Base-by-base conservation (phyloP, 306 rosid genomes). In the Cucurbita ficifolia region DNA sequence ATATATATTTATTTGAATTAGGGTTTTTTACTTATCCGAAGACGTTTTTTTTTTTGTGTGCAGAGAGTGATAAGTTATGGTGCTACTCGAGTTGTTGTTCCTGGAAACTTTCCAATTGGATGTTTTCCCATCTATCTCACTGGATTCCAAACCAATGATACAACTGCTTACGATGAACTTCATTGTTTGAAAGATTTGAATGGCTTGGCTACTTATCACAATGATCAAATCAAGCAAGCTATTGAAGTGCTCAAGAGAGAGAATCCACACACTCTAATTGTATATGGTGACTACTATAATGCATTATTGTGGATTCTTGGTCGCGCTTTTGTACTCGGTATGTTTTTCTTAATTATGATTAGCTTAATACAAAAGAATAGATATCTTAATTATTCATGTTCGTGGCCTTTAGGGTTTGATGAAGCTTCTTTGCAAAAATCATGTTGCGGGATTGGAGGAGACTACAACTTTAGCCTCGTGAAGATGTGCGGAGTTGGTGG, bases 391-490 rank as follows among this genome's bases (percentile, higher is more conserved):
- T 1, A 29, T 29, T 29, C 4, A 2, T 2, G 33, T 29, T 29
- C 2, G 33, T 29, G 3, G 33, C 2, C 0, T 29, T 29, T 29
- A 29, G 76, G 80, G 6, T 70, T 50, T 16, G 80, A 77, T 38
- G 48, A 67, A 8, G 29, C 12, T 2, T 77, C 72, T 4, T 35
- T 70, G 21, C 72, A 70, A 78, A 78, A 78, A 55, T 61, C 81
- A 48, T 78, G 77, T 7, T 78, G 81, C 19, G 77, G 77, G n/a
- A 49, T 17, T 35, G 76, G 76, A 50, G 74, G 81, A 4, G 57
- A 42, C 14, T 72, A 78, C 18, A 14, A 43, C 5, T 78, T 78
- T 11, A 29, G 33, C 46, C 65, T 52, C 3, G 8, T 14, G 40
- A 22, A 73, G 18, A 51, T 24, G 14, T 71, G 76, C 8, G 81